A percentile compares a stretch with the other conserved stretches of the same genome.
Conservation (phyloP, 495 filamentous ascomycete species). For the Aspergillus campestris region DNA sequence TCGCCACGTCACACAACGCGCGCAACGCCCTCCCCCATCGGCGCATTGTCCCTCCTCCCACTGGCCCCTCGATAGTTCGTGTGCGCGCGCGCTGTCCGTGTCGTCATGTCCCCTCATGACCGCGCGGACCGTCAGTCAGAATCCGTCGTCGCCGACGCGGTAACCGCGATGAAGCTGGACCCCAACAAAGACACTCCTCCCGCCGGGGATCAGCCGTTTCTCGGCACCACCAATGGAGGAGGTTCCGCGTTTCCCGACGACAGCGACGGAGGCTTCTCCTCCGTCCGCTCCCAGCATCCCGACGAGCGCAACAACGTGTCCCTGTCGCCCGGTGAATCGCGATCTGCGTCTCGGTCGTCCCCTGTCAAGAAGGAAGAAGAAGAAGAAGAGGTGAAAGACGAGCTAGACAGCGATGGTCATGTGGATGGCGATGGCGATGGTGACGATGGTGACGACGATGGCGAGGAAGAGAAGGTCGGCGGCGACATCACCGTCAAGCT, state of each 20-base stretch:
- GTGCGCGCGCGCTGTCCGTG: constrained; percentile 28
- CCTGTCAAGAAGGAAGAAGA: constrained; percentile 15
- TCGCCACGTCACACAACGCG: constrained; percentile 2
- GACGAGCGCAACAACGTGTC: constrained; percentile 4
- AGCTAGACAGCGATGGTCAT: neutral
- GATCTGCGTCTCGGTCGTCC: constrained; percentile 8
- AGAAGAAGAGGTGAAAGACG: constrained; percentile 1
- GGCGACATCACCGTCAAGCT: constrained; percentile 55
- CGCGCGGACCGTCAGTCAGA: constrained; percentile 35
- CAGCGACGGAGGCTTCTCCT: constrained; percentile 3
- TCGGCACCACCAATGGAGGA: constrained; percentile 15
- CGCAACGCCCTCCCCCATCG: constrained; percentile 1
- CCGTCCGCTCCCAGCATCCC: constrained; percentile 1
- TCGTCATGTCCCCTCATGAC: constrained; percentile 42
- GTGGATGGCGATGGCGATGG: neutral
- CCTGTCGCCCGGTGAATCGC: constrained; percentile 10
- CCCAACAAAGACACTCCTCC: constrained; percentile 6
- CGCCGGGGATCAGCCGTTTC: constrained; percentile 1
- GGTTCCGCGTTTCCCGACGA: constrained; percentile 9
- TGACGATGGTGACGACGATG: constrained; percentile 1
- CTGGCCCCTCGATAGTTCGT: constrained; percentile 12
- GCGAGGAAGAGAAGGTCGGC: constrained; percentile 36
- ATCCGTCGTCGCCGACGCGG: constrained; percentile 25
- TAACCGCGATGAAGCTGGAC: constrained; percentile 35
- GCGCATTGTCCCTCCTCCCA: constrained; percentile 3